A percentile compares a stretch with the other conserved stretches of the same genome.
phyloP scores from a whole-genome alignment of 805 yeast genomes.

The Zygotorulaspora chibaensis region DNA sequence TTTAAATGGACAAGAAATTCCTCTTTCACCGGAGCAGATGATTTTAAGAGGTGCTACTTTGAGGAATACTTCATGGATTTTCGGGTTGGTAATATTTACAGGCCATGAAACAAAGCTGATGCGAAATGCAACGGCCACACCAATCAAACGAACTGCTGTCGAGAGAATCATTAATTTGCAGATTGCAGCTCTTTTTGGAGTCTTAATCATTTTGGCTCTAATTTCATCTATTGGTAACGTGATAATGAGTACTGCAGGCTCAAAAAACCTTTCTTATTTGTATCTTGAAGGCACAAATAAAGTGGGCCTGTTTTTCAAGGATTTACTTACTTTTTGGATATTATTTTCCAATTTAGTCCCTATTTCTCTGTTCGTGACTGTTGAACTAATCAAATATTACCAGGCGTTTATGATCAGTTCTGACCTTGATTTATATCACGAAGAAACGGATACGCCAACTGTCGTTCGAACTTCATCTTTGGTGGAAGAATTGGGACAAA shows the following conservation, averaged over 20 bases:
- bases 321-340: conserved; percentile 92
- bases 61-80: conserved; percentile 92
- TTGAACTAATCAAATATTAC: conserved; percentile 90
- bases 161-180: conserved; percentile 93
- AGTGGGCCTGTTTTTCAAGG: conserved; percentile 73
- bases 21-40: conserved; percentile 87
- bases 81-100: conserved; percentile 89
- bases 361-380: conserved; percentile 91
- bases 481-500: conserved; percentile 96
- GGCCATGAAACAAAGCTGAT: conserved; percentile 97
- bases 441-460: conserved; percentile 85
- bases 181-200: conserved; percentile 79
- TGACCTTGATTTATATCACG: conserved; percentile 89
- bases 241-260: conserved; percentile 51
- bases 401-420: conserved; percentile 93
- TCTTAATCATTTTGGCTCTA: conserved; percentile 68
- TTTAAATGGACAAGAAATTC: conserved; percentile 54
- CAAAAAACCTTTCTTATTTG: conserved; percentile 56
- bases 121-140: conserved; percentile 99
- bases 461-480: conserved; percentile 91
- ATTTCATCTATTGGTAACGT: conserved; percentile 89
- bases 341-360: conserved; percentile 96
- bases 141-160: conserved; percentile 94
- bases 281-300: conserved; percentile 63
- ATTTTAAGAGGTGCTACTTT: conserved; percentile 92